Percentiles rank a stretch among this genome's conserved stretches.
Conservation (phyloP, 768 basidiomycete species). For the Boletus reticuloceps region DNA sequence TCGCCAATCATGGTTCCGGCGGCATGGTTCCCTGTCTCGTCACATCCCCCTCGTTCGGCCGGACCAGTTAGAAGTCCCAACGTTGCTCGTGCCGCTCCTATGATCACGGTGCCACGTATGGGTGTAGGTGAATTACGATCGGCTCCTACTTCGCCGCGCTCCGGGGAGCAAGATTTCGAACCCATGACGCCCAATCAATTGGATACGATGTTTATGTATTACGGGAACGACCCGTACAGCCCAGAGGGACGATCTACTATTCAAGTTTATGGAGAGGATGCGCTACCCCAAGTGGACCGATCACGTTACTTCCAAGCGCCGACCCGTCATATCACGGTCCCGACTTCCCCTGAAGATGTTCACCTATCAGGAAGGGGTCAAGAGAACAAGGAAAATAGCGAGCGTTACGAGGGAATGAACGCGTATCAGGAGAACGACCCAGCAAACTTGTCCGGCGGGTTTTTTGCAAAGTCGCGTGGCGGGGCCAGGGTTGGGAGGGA, state of each 20-base stretch:
- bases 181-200: slow-evolving; percentile 42
- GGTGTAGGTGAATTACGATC: slow-evolving; percentile 21
- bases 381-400: slow-evolving; percentile 41
- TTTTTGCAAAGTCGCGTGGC: slow-evolving; percentile 30
- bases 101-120: slow-evolving; percentile 4
- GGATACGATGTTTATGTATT: slow-evolving; percentile 36
- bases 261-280: slow-evolving; percentile 24
- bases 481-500: slow-evolving; percentile 42
- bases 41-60: slow-evolving; percentile 7
- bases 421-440: slow-evolving; percentile 18
- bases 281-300: slow-evolving; percentile 18
- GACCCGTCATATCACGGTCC: slow-evolving; percentile 7
- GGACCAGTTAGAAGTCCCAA: slow-evolving; percentile 13
- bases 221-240: slow-evolving; percentile 16
- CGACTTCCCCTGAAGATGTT: slow-evolving; percentile 15
- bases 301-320: slow-evolving; percentile 13
- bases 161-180: slow-evolving; percentile 36
- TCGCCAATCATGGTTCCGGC: slow-evolving; percentile 5
- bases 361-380: slow-evolving; percentile 9
- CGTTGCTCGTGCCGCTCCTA: slow-evolving; percentile 14
- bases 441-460: slow-evolving; percentile 25
- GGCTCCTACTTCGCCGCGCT: slow-evolving; percentile 42
- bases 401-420: slow-evolving; percentile 12
- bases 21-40: slow-evolving; percentile 17
- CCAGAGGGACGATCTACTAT: slow-evolving; percentile 9